phyloP scores from a whole-genome alignment of 441 rosid genomes.

The Eutrema salsugineum region DNA sequence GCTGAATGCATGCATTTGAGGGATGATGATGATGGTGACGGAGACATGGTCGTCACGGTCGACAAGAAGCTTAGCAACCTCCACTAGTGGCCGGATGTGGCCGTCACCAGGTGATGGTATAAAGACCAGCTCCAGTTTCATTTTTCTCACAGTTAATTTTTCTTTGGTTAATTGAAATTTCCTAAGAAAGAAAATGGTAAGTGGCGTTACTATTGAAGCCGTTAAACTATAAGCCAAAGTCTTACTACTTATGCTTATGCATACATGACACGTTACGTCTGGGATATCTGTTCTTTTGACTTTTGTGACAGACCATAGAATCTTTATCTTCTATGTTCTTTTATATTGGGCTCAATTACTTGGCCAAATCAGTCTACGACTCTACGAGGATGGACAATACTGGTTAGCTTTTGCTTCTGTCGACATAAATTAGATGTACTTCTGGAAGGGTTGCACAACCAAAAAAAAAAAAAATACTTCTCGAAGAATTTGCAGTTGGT shows the following conservation, averaged over 20 bases:
- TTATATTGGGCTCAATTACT: not conserved
- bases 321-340: not conserved
- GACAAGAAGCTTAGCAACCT: conserved; percentile 47
- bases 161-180: not conserved
- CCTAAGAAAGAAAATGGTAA: not conserved
- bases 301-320: not conserved
- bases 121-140: conserved; percentile 44
- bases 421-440: not conserved
- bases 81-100: conserved; percentile 44
- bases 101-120: conserved; percentile 52
- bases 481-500: not conserved
- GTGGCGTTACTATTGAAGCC: not conserved
- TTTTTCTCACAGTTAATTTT: not conserved
- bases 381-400: not conserved
- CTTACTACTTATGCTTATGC: too few species aligned
- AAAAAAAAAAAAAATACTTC: too few species aligned
- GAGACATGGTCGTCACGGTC: conserved; percentile 40
- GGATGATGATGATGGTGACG: conserved; percentile 42
- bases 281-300: too few species aligned
- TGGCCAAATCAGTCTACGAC: not conserved
- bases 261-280: too few species aligned
- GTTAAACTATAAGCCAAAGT: too few species aligned
- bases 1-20: conserved; percentile 1
- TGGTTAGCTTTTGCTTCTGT: not conserved
- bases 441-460: too few species aligned